Percentiles rank a stretch among this genome's conserved stretches.
Evolutionary conservation across 805 yeast species (phyloP).

Genomic region (baker's yeast (Saccharomyces cerevisiae)): DNA sequence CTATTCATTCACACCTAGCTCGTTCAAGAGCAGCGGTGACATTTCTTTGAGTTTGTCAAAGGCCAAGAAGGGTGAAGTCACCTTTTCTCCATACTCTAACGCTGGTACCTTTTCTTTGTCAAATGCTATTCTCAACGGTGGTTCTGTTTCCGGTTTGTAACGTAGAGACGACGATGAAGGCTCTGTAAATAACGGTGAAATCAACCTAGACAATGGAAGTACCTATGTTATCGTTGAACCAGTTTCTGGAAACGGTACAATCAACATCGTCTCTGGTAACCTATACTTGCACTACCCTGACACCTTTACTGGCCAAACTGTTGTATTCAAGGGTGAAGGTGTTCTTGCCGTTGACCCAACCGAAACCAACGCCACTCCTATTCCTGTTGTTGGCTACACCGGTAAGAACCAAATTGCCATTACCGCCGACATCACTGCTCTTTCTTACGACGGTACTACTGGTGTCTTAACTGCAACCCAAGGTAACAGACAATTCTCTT

Average conservation of each 20-base stretch:
- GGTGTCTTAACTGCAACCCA: constrained; percentile 2
- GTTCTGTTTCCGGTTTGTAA: background rate
- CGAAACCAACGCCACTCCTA: background rate
- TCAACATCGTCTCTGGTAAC: constrained; percentile 1
- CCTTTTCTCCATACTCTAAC: background rate
- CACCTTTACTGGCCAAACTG: constrained; percentile 3
- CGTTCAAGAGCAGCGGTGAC: background rate
- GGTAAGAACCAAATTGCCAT: background rate
- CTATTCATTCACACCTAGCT: background rate
- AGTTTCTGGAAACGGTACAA: background rate
- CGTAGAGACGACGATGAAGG: background rate
- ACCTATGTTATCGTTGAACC: constrained; percentile 1
- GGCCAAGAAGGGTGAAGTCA: background rate
- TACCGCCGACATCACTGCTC: background rate
- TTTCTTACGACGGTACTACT: background rate
- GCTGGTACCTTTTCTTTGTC: constrained; percentile 1
- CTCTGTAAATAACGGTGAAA: constrained; percentile 1
- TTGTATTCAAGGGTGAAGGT: background rate
- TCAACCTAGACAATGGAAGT: constrained; percentile 1
- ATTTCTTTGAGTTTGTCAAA: constrained; percentile 1
- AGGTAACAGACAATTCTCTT: background rate
- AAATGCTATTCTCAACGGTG: constrained; percentile 1
- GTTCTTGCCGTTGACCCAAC: constrained; percentile 1
- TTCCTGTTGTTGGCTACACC: constrained; percentile 1
- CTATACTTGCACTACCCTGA: background rate